Percentiles rank a stretch among this genome's conserved stretches.
These are phyloP conservation scores for Pseudogymnoascus sp. DNA, from an alignment of 2,329 filamentous ascomycete species.

Conservation along the genomic window DNA sequence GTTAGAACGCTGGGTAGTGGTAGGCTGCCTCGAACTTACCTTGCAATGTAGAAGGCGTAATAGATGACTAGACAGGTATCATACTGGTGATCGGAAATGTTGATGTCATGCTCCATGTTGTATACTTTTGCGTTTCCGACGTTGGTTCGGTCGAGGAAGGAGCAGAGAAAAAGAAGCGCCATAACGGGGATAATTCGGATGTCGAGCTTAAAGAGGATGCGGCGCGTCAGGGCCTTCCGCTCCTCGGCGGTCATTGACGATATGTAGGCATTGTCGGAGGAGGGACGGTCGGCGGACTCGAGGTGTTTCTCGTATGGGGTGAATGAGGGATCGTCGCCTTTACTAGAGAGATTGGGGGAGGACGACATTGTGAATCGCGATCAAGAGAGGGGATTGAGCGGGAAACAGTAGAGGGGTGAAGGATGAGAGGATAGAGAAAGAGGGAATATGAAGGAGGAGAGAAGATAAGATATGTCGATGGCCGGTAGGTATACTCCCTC, in stretches of 20 bases:
- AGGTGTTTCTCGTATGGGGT: background rate
- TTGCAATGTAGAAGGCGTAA: conserved; percentile 58
- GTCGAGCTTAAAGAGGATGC: conserved; percentile 49
- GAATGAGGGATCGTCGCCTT: background rate
- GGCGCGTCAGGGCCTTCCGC: conserved; percentile 33
- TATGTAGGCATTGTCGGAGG: background rate
- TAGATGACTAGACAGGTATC: conserved; percentile 58
- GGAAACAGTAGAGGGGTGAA: background rate
- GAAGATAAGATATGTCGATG: background rate
- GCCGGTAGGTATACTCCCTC: background rate
- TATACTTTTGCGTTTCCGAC: conserved; percentile 65
- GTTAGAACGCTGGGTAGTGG: background rate
- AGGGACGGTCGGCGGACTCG: background rate
- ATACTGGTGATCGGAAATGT: conserved; percentile 57
- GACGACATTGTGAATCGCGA: background rate
- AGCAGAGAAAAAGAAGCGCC: conserved; percentile 60
- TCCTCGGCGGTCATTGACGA: conserved; percentile 12
- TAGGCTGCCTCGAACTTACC: conserved; percentile 32
- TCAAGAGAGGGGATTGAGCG: background rate
- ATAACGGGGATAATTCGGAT: conserved; percentile 55
- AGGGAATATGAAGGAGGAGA: background rate
- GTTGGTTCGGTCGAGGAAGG: conserved; percentile 63
- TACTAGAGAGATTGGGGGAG: background rate
- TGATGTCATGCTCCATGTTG: conserved; percentile 51
- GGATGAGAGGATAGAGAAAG: background rate